Base-by-base conservation (phyloP, 768 basidiomycete genomes). In the Pseudohyphozyma bogoriensis region DNA sequence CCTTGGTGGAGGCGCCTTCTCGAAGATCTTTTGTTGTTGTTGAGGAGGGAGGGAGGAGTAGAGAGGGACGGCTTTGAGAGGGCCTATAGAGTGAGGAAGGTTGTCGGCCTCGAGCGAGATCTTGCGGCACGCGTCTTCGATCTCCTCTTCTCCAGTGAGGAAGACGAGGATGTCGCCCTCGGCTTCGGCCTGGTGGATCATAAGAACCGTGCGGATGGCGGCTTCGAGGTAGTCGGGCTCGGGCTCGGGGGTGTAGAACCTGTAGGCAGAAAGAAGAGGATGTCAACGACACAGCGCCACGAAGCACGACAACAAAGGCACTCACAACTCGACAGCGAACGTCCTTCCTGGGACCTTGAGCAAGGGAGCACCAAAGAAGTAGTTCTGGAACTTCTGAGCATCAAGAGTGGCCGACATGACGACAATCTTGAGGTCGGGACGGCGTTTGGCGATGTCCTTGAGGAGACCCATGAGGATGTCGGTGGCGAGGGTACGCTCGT, bases 371-470 rank as follows among this genome's bases (percentile, higher is more conserved):
- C 73, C 74, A 13, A 77, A 77, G 72, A 96, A 96, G 78, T 96
- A 99, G 70, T 85, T 87, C 73, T 91, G 90, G 76, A 97, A 97
- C 73, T 97, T 97, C 72, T 86, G 80, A 1, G 93, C 89, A 70
- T 96, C 93, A 24, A 99, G 84, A 1, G 95, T 99, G 20, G 95
- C 95, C 40, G 87, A 90, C 93, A 99, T 99, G 79, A 99, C 77
- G 64, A 99, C 92, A 73, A 97, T 85, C 77, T 95, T 97, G 66
- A 99, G 82, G 73, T 99, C 93, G 1, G 80, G 63, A 36, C 95
- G 83, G 64, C 80, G 82, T 71, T 83, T 84, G 4, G 85, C 85
- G 28, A 99, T 72, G 72, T 78, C 74, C 75, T 97, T 99, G 36
- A 97, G 79, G 10, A 99, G 79, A 63, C 93, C 91, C 92, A 99